These are phyloP conservation scores for Aspergillus fumigatus DNA, from an alignment of 2,329 filamentous ascomycete genomes.

Conservation along the genomic window DNA sequence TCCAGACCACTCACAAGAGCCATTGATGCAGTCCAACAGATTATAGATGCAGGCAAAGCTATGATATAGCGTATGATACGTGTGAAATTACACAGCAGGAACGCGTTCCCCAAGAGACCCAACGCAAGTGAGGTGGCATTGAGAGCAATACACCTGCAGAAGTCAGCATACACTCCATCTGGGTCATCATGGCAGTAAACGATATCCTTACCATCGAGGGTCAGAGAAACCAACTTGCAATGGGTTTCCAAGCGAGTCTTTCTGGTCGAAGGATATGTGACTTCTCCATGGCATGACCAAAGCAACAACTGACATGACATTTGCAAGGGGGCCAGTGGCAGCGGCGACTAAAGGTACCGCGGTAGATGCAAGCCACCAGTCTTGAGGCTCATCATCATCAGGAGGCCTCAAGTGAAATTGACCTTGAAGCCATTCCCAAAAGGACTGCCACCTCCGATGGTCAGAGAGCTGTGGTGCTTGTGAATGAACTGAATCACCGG, in stretches of 20 bases:
- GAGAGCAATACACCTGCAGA: constrained; percentile 60
- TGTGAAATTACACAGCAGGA: constrained; percentile 83
- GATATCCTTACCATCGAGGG: constrained; percentile 59
- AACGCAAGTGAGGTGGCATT: constrained; percentile 74
- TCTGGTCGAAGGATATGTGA: constrained; percentile 42
- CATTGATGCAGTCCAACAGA: constrained; percentile 67
- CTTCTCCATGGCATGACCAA: constrained; percentile 75
- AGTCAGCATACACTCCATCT: constrained; percentile 5
- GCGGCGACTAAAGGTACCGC: constrained; percentile 73
- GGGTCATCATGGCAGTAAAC: not conserved
- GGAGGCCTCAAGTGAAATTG: constrained; percentile 33
- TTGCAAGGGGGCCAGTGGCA: constrained; percentile 79
- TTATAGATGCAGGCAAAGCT: constrained; percentile 76
- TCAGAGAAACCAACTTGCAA: constrained; percentile 58
- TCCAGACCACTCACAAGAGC: constrained; percentile 45
- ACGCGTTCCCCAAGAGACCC: constrained; percentile 73
- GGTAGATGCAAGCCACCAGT: constrained; percentile 50
- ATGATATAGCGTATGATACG: constrained; percentile 72
- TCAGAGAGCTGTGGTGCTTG: not conserved
- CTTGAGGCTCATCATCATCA: constrained; percentile 41
- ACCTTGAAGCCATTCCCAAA: constrained; percentile 9
- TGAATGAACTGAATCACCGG: not conserved
- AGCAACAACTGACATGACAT: constrained; percentile 80
- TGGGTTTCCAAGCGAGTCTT: constrained; percentile 44
- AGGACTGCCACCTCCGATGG: not conserved